Percentiles rank a stretch among this genome's conserved stretches.
Conservation (phyloP, 345 rosid species). For the Eucalyptus cloeziana region DNA sequence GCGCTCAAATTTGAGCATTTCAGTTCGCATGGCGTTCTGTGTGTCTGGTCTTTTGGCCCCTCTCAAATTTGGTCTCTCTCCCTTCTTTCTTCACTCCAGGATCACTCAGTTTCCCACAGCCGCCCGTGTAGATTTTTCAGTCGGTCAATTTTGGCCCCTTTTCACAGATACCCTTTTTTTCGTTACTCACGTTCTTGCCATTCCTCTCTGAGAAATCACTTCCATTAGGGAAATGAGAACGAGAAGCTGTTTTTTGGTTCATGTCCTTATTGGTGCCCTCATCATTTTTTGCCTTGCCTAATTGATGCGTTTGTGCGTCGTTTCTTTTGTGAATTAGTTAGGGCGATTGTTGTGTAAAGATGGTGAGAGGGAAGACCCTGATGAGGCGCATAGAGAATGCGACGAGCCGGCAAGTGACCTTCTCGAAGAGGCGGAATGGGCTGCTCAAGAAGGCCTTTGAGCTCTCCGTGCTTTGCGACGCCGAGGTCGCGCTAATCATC, state of each 20-base stretch:
- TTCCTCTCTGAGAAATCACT: neutral
- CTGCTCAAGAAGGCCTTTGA: constrained; percentile 7
- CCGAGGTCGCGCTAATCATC: constrained; percentile 1
- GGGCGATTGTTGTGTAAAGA: neutral
- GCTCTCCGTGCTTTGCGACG: constrained; percentile 6
- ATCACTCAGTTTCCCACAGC: neutral
- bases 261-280: neutral
- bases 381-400: constrained; percentile 9
- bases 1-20: neutral
- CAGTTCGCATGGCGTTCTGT: neutral
- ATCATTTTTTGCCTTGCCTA: neutral
- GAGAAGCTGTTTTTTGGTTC: neutral
- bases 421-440: constrained; percentile 8
- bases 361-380: constrained; percentile 12
- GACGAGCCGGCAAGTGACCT: constrained; percentile 8
- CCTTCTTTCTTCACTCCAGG: neutral
- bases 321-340: neutral
- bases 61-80: neutral
- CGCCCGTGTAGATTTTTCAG: neutral
- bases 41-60: neutral
- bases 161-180: neutral
- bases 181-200: neutral
- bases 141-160: neutral
- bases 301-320: neutral
- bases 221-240: neutral